Conservation (phyloP, 2,329 filamentous ascomycete species). For the Pezicula rhizophila region DNA sequence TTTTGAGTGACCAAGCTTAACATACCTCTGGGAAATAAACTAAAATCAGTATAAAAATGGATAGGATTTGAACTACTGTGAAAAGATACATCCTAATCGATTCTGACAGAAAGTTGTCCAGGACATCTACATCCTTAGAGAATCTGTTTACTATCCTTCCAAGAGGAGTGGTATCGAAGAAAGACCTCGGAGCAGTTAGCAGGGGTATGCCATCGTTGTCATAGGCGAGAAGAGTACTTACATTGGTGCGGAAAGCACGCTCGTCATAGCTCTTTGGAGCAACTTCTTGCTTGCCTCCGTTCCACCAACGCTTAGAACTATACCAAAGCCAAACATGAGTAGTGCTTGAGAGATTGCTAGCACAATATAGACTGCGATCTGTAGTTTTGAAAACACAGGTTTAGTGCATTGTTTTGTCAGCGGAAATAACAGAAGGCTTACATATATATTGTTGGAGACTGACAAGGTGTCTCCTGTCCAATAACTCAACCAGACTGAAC, state of each 20-base stretch:
- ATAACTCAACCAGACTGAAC: conserved; percentile 87
- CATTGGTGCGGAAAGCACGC: conserved; percentile 65
- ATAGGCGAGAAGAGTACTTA: conserved; percentile 30
- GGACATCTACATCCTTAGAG: conserved; percentile 86
- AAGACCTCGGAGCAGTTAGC: conserved; percentile 59
- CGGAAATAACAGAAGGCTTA: neutral
- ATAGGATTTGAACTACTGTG: conserved; percentile 71
- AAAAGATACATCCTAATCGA: conserved; percentile 86
- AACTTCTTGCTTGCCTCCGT: conserved; percentile 74
- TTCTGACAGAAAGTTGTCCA: conserved; percentile 86
- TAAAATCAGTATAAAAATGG: conserved; percentile 82
- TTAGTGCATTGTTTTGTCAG: neutral
- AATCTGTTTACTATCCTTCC: conserved; percentile 80
- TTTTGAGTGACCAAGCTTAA: neutral
- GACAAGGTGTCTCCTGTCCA: conserved; percentile 78
- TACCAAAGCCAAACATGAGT: conserved; percentile 72
- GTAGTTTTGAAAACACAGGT: conserved; percentile 37
- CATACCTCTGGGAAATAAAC: conserved; percentile 61
- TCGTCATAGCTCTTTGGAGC: conserved; percentile 68
- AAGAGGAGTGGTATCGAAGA: conserved; percentile 66
- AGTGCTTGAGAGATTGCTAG: conserved; percentile 64
- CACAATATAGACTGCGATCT: conserved; percentile 63
- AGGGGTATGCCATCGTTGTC: neutral
- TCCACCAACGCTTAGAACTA: conserved; percentile 67
- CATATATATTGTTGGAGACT: conserved; percentile 44